Evolutionary conservation across 257 asterid species (phyloP).

Genomic region (Nicotiana sylvestris): DNA sequence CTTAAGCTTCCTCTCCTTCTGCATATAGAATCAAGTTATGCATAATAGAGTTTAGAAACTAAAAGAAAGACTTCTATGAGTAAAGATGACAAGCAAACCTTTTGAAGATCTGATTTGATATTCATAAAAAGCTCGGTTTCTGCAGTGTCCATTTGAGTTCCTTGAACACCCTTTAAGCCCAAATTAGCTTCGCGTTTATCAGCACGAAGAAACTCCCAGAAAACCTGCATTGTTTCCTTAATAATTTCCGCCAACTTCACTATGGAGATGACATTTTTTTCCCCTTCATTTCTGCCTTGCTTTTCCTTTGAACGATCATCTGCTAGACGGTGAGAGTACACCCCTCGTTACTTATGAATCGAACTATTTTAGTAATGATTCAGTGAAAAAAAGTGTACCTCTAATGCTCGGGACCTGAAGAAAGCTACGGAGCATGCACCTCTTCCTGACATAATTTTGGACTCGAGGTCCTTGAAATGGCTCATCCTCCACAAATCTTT

Average conservation of each 20-base stretch:
- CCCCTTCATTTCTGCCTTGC: slow-evolving; percentile 40
- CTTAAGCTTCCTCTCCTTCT: slow-evolving; percentile 65
- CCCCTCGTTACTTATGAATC: neutral
- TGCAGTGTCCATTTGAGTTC: slow-evolving; percentile 23
- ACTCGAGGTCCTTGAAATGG: slow-evolving; percentile 59
- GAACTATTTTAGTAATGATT: neutral
- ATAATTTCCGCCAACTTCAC: slow-evolving; percentile 36
- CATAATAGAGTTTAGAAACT: neutral
- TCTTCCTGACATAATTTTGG: slow-evolving; percentile 47
- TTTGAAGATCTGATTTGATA: slow-evolving; percentile 42
- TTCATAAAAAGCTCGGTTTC: slow-evolving; percentile 40
- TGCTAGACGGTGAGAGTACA: slow-evolving; percentile 15
- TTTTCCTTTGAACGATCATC: slow-evolving; percentile 60
- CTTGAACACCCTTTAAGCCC: slow-evolving; percentile 26
- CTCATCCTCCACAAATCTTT: slow-evolving; percentile 78
- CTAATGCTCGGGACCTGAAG: slow-evolving; percentile 69
- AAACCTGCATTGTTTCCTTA: slow-evolving; percentile 50
- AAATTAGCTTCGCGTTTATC: slow-evolving; percentile 42
- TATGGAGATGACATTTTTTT: slow-evolving; percentile 38
- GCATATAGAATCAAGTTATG: slow-evolving; percentile 16
- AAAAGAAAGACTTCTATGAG: neutral
- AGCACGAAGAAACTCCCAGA: slow-evolving; percentile 58
- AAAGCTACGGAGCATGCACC: slow-evolving; percentile 51
- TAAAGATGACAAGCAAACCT: slow-evolving; percentile 37
- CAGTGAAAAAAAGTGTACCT: slow-evolving; percentile 30